Base-by-base conservation (phyloP, 2,329 filamentous ascomycete species). In the Cladosporium sp. region DNA sequence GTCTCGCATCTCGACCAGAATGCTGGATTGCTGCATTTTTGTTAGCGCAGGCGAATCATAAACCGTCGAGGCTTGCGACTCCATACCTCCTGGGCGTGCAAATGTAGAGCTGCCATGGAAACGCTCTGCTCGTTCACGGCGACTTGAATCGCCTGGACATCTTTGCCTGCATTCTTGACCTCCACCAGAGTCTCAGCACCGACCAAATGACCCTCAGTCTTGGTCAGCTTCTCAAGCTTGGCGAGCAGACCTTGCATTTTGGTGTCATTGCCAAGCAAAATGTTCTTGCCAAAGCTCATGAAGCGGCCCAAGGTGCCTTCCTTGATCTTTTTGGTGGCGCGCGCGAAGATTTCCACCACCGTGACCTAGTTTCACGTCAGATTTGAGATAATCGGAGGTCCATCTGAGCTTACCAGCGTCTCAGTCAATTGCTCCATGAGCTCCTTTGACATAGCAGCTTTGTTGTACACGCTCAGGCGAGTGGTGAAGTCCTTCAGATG, bases 281-380 rank as follows among this genome's bases (percentile, higher is more conserved):
- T 69, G 55, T 74, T 75, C 55, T 77, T 73, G 55, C 75, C 77
- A 1, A 76, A 69, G 59, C 74, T 76, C 56, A 77, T 59, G 17
- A 69, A 39, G 12, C 59, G 55, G 34, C 19, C 20, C 19, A 60
- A 22, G 22, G 76, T 73, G 20, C 78, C 78, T 1, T 70, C 70
- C 1, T 72, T 71, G 34, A 79, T 71, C 50, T 76, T 73, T 60
- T 77, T 76, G 17, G 72, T 72, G 0, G 78, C 74, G 0, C 78
- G 63, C 8, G 80, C 72, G 30, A 81, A 72, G 3, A 80, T 75
- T 58, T 80, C 74, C 37, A 81, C 76, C 0, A 81, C 60, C 0
- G 76, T 72, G 0, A 74, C 74, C 45, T 50, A 20, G 30, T 15
- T 20, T 22, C 45, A 50, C 15, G 45, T 50, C 20, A 50, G 45